Base-by-base conservation (phyloP, 202 grass and related monocot species). In the Panicum virgatum region DNA sequence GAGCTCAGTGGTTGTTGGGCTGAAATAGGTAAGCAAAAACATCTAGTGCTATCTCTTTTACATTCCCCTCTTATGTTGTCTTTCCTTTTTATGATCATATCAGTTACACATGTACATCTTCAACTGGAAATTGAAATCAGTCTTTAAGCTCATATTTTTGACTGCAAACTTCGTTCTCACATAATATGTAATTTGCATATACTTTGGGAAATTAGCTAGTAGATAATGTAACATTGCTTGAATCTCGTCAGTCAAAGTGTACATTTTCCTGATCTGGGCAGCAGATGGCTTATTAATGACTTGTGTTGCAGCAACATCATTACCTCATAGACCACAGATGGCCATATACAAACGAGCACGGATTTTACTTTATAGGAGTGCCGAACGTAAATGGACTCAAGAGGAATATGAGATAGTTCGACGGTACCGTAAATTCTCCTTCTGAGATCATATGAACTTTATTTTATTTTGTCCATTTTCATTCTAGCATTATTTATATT, bases 21-120 rank as follows among this genome's bases (percentile, higher is more conserved):
- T 22, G 88, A 89, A 73, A 94, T 97, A 51, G 38, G 94, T 94
- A 90, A 86, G 86, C 40, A 37, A 70, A 66, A 88, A 77, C 43
- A 71, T 83, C 25, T 88, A 26, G 25, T 79, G 11, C 54, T 76
- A 47, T 34, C 9, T 81, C 70, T 30, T 81, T 65, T 84, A 45
- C 72, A 47, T 72, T 38, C 26, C 32, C 38, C 63, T 58, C 46
- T 65, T 69, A 48, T 76, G 50, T 36, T 29, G 6, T 37, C 6
- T 65, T 44, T 37, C 56, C 32, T 16, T 66, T 25, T 9, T 75
- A 36, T 83, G 12, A 18, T 74, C n/a, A 34, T 59, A 72, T 61
- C 70, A 81, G 40, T 81, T 81, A 40, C 39, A 37, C 32, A 69
- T 84, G 69, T 80, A n/a, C 18, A 16, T 76, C 10, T 73, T 9